Evolutionary conservation across 1,139 yeast species (phyloP).

Genomic region (Nakaseomyces delphensis): DNA sequence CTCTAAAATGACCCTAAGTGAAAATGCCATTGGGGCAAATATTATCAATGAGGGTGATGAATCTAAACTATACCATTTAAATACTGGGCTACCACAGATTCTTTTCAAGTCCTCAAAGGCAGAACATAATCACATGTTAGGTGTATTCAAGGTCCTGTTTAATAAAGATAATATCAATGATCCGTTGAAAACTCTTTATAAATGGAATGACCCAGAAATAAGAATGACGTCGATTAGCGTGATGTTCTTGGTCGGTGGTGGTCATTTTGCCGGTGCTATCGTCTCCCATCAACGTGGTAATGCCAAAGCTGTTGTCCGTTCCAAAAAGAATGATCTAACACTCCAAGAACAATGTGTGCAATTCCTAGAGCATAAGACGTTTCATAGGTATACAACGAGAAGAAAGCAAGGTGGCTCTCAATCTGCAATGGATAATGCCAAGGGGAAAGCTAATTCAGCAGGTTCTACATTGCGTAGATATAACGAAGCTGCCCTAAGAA

Average conservation of each 20-base stretch:
- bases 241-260: slow-evolving; percentile 91
- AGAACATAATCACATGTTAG: slow-evolving; percentile 45
- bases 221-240: slow-evolving; percentile 43
- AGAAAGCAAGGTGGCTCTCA: slow-evolving; percentile 98
- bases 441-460: slow-evolving; percentile 94
- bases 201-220: slow-evolving; percentile 26
- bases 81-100: slow-evolving; percentile 57
- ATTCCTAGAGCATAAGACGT: slow-evolving; percentile 69
- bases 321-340: slow-evolving; percentile 35
- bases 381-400: slow-evolving; percentile 92
- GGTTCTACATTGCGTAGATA: slow-evolving; percentile 86
- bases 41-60: slow-evolving; percentile 17
- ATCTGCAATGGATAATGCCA: slow-evolving; percentile 81
- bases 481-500: slow-evolving; percentile 74
- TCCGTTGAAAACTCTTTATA: slow-evolving; percentile 27
- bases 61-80: slow-evolving; percentile 41
- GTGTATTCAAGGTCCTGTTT: slow-evolving; percentile 63
- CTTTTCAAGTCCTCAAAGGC: slow-evolving; percentile 44
- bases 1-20: slow-evolving; percentile 2
- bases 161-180: slow-evolving; percentile 35
- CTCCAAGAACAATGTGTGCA: slow-evolving; percentile 53
- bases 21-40: not conserved
- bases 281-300: slow-evolving; percentile 56
- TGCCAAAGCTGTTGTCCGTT: slow-evolving; percentile 40
- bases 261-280: slow-evolving; percentile 95